Base-by-base conservation (phyloP, 179 eudicot species). In the Vitellaria paradoxa region DNA sequence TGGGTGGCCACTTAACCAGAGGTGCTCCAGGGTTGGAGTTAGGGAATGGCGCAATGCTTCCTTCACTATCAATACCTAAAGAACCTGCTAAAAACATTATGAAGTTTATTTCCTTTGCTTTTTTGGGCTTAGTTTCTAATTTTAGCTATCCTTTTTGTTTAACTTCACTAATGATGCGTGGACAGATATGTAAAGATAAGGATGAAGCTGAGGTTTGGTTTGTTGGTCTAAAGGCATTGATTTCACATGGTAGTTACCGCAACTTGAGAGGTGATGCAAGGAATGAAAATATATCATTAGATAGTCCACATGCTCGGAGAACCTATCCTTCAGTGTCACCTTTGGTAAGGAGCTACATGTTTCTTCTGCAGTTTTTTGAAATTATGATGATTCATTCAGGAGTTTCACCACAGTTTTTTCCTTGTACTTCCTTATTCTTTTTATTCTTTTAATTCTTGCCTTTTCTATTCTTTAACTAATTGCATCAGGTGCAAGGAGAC, bases 201-300 rank as follows among this genome's bases (percentile, higher is more conserved):
- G 99, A 96, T 80, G 98, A 96, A 90, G 97, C 99, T 72, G 98
- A 96, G 80, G 93, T 92, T 70, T 96, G 99, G 99, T 87, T 93
- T 83, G 87, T 84, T 59, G 97, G 90, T 79, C 89, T 96, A 40
- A 93, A 96, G 84, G 93, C 98, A 67, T 81, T 96, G 73, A 87
- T 92, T 80, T 81, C 94, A 50, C 86, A 82, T 77, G 81, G 84
- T 69, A 84, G 84, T 82, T 68, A 79, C 85, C 90, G 85, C 55
- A 88, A 78, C 57, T 70, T 59, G 81, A 89, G 85, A 86, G 75
- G 79, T 70, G 96, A 93, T 80, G 64, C 87, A 81, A 91, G 86
- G 81, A 87, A 73, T 21, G 91, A 87, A 47, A 81, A 45, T 73
- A 40, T 81, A 67, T 79, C 90, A 79, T 72, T 88, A 18, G 95